These are phyloP conservation scores for Paspalum notatum DNA, from an alignment of 176 grass and related monocot genomes.

Conservation along the genomic window DNA sequence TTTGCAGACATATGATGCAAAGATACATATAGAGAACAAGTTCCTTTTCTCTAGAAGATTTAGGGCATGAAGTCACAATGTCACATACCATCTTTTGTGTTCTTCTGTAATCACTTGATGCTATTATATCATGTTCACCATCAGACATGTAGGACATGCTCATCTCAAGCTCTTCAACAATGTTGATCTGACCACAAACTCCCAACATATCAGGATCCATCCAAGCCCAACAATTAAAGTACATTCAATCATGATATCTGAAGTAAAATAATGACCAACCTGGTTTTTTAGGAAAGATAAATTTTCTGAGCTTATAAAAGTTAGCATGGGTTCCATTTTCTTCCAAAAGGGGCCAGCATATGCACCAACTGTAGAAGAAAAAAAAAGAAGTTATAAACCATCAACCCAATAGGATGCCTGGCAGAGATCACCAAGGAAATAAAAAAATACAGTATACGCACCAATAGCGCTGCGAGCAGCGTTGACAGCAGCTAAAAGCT, in stretches of 20 bases:
- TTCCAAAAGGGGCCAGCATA: slow-evolving; percentile 81
- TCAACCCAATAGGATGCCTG: slow-evolving; percentile 9
- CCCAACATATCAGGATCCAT: slow-evolving; percentile 6
- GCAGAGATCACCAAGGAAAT: slow-evolving; percentile 1
- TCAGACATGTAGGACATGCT: slow-evolving; percentile 56
- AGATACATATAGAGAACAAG: background rate
- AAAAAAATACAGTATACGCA: slow-evolving; percentile 43
- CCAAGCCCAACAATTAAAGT: slow-evolving; percentile 26
- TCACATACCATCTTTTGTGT: slow-evolving; percentile 24
- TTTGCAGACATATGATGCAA: slow-evolving; percentile 21
- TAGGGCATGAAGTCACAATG: background rate
- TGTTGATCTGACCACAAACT: slow-evolving; percentile 60
- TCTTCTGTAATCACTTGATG: slow-evolving; percentile 39
- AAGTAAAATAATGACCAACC: slow-evolving; percentile 49
- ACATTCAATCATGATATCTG: slow-evolving; percentile 16
- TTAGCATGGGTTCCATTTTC: slow-evolving; percentile 86
- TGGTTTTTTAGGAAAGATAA: slow-evolving; percentile 71
- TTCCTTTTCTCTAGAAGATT: background rate
- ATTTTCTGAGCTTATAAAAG: slow-evolving; percentile 59
- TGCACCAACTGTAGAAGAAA: slow-evolving; percentile 61
- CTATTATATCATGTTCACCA: slow-evolving; percentile 45
- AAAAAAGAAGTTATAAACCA: slow-evolving; percentile 29
- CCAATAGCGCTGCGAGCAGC: slow-evolving; percentile 71
- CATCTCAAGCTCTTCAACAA: slow-evolving; percentile 80
- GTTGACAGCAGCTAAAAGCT: slow-evolving; percentile 78